phyloP scores from a whole-genome alignment of 2,329 filamentous ascomycete genomes.

The Pseudogymnoascus sp. region DNA sequence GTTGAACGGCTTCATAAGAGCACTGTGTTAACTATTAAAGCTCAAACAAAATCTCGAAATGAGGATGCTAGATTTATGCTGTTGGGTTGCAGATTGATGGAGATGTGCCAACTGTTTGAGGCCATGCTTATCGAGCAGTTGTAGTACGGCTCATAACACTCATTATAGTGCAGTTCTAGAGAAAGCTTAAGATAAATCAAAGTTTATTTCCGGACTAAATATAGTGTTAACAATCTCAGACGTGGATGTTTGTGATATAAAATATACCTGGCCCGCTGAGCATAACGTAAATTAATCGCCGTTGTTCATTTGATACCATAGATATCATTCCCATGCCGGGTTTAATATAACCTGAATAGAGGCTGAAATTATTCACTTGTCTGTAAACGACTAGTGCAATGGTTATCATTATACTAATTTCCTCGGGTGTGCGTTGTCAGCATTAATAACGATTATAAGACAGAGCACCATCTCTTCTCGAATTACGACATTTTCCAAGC shows the following conservation, averaged over 20 bases:
- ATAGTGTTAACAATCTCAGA: background rate
- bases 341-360: background rate
- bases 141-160: background rate
- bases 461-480: too few relatives aligned
- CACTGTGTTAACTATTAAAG: background rate
- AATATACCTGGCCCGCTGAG: background rate
- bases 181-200: background rate
- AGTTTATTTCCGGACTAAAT: background rate
- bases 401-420: background rate
- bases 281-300: background rate
- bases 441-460: too few relatives aligned
- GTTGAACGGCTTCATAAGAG: background rate
- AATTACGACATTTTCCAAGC: too few relatives aligned
- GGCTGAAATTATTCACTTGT: background rate
- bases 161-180: background rate
- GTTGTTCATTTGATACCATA: background rate
- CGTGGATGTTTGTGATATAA: background rate
- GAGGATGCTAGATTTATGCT: background rate
- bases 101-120: background rate
- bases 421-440: background rate
- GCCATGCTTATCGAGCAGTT: background rate
- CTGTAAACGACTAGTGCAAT: background rate
- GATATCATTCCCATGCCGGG: background rate
- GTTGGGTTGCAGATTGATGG: background rate
- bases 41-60: background rate